Conservation (phyloP, 169 alveolate genomes). For the Eimeria zaria region DNA sequence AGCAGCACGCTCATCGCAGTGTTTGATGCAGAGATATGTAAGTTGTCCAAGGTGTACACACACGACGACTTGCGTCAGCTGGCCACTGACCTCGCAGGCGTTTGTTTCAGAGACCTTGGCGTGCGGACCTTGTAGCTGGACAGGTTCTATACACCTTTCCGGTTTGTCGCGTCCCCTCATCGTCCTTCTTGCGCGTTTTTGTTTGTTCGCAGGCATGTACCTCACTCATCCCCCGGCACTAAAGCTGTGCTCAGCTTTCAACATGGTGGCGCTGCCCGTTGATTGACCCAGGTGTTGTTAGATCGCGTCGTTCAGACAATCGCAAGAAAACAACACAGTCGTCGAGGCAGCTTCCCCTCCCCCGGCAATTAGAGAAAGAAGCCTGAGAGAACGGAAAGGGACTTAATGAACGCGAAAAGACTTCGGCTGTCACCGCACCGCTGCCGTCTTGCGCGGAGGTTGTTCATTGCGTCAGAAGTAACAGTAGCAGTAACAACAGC, state of each 20-base stretch:
- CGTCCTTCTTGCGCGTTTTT: neutral
- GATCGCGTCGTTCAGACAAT: neutral
- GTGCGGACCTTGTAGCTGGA: no score
- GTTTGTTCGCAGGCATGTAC: constrained; percentile 70
- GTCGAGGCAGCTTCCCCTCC: neutral
- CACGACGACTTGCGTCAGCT: neutral
- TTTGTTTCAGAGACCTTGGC: no score
- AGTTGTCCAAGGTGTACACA: neutral
- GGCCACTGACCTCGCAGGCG: no score
- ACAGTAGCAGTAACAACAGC: neutral
- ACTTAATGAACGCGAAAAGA: no score
- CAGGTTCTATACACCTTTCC: no score
- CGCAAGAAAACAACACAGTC: neutral
- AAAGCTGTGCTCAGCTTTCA: constrained; percentile 78
- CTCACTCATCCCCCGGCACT: constrained; percentile 82
- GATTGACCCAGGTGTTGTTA: neutral
- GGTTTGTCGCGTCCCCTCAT: neutral
- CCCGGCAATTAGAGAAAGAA: neutral
- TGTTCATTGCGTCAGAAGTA: neutral
- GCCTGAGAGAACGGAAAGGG: neutral
- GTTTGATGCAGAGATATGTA: constrained; percentile 80
- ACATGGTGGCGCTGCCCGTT: constrained; percentile 67
- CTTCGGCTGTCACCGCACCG: no score
- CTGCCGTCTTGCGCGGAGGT: neutral
- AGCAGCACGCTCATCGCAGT: constrained; percentile 62